Evolutionary conservation across 306 rosid genomes (phyloP), one percentile per base, ranked within the genome.

Genomic region (Prosopis cineraria): DNA sequence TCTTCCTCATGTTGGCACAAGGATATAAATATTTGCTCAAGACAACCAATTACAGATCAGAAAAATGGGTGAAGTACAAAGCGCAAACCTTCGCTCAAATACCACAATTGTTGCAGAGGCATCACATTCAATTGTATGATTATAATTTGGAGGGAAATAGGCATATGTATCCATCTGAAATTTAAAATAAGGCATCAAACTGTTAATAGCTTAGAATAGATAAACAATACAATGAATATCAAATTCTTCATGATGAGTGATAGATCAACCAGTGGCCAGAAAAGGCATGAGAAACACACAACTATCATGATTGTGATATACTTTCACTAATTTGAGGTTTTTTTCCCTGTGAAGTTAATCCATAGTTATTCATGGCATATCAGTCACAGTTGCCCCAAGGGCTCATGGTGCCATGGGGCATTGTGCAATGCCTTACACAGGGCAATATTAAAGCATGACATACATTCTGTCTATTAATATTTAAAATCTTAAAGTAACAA

Each of bases 91-190:
- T 77, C 98, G 85, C 86, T 95, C 96, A 33, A 92, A 87, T 27
- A 95, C 88, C 73, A 93, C 87, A 74, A 95, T 67, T 78, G 91
- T 87, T 29, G 98, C 87, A 55, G 87, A 80, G 66, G 85, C 88
- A 66, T 89, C 89, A 53, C 88, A 82, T 70, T 75, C 88, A 79
- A 95, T 39, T 41, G 85, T 74, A 86, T 95, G 99, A 7, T 91
- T 89, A 70, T 85, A 82, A 64, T 82, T 90, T 58, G 94, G 93
- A 79, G 99, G 98, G 50, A 89, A 68, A 84, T 89, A 95, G 68
- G 96, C 94, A 87, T 89, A 95, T 9, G 96, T 89, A 80, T 95
- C 97, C 58, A 91, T 93, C 97, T 93, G 89, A 55, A 63, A 70
- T 81, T 81, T 50, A 87, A 68, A 84, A 31, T 48, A 77, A 34